Conservation (phyloP, 345 rosid genomes). For the Balakata baccata region DNA sequence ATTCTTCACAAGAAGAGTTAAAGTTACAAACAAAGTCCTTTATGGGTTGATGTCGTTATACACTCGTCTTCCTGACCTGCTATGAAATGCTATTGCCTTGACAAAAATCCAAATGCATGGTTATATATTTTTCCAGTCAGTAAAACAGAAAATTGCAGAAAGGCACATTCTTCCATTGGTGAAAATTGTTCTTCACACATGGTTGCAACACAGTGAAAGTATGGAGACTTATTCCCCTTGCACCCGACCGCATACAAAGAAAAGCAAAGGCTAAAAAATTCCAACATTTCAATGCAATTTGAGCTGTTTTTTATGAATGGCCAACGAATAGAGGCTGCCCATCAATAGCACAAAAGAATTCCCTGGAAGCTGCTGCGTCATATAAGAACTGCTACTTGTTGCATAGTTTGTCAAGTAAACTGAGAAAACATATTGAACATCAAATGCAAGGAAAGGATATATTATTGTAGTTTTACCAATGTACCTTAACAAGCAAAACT, state of each 20-base stretch:
- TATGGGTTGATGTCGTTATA: no score
- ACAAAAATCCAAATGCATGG: no score
- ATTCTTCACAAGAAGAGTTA: no score
- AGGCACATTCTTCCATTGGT: neutral
- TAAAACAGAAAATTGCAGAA: no score
- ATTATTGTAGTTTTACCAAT: no score
- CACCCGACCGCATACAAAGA: neutral
- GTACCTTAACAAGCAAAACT: constrained; percentile 14
- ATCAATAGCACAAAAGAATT: neutral
- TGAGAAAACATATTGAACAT: neutral
- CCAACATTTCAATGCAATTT: no score
- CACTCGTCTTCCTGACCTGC: no score
- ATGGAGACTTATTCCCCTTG: neutral
- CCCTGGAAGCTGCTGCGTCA: neutral
- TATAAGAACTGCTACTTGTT: constrained; percentile 1
- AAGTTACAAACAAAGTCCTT: no score
- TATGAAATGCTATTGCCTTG: no score
- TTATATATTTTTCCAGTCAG: no score
- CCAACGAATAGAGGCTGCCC: neutral
- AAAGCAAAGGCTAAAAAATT: neutral
- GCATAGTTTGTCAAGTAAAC: neutral
- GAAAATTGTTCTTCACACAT: neutral
- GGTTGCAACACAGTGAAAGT: neutral
- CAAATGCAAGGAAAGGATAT: neutral
- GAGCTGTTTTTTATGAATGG: neutral